Percentiles rank a stretch among this genome's conserved stretches.
Conservation (phyloP, 2,329 filamentous ascomycete genomes). For the Setomelanomma holmii region DNA sequence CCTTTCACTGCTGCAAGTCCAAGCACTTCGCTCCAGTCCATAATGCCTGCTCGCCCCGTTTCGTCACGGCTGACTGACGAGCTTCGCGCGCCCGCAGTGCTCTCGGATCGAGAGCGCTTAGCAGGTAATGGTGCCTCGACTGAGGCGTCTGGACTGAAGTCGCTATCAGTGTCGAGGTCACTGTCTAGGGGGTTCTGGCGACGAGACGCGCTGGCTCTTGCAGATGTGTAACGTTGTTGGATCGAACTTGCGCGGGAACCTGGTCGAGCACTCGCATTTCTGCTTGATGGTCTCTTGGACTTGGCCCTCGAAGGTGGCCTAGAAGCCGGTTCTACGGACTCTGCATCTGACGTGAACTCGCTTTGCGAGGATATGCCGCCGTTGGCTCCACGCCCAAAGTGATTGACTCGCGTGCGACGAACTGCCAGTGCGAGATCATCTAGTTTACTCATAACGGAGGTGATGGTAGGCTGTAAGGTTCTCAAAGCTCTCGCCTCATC, state of each 20-base stretch:
- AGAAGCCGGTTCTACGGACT: constrained; percentile 22
- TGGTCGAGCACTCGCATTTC: constrained; percentile 11
- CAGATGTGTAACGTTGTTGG: neutral
- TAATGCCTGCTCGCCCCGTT: constrained; percentile 23
- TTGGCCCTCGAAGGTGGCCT: constrained; percentile 21
- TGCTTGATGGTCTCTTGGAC: constrained; percentile 16
- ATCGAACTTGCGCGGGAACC: constrained; percentile 18
- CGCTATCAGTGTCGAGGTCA: constrained; percentile 44
- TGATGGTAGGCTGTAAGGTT: constrained; percentile 71
- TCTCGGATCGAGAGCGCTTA: constrained; percentile 23
- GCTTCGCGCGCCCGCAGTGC: constrained; percentile 12
- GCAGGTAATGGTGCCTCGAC: neutral
- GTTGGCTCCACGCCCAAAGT: constrained; percentile 32
- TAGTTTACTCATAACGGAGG: constrained; percentile 73
- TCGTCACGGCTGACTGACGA: constrained; percentile 17
- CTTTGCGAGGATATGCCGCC: constrained; percentile 41
- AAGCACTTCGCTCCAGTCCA: constrained; percentile 85
- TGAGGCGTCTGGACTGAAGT: neutral
- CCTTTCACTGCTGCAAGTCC: constrained; percentile 78
- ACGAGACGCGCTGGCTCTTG: neutral
- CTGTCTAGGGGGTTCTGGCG: constrained; percentile 2
- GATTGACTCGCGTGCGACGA: constrained; percentile 69
- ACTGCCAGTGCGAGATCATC: constrained; percentile 74
- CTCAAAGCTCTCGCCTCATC: constrained; percentile 73
- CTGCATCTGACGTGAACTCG: constrained; percentile 36